A percentile compares a stretch with the other conserved stretches of the same genome.
Evolutionary conservation across 371 early-diverging fungal genomes (phyloP).

Genomic region (Syncephalastrum contaminatum): DNA sequence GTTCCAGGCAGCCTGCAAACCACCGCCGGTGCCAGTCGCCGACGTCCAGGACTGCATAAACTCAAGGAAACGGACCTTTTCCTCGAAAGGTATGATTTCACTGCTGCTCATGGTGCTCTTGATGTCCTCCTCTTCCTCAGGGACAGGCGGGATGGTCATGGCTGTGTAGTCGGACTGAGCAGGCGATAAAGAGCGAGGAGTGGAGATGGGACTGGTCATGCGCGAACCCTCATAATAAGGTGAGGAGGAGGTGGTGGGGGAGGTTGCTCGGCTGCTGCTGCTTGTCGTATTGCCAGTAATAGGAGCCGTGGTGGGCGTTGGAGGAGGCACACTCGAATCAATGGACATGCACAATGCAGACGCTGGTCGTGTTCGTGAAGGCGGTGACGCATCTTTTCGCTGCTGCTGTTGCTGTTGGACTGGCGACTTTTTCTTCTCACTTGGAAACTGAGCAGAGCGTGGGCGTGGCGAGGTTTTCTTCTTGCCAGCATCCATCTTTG

Average conservation of each 20-base stretch:
- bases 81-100: conserved; percentile 24
- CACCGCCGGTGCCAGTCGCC: conserved; percentile 15
- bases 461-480: conserved; percentile 6
- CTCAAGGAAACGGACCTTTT: conserved; percentile 39
- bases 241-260: conserved; percentile 9
- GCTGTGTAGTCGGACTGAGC: conserved; percentile 9
- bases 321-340: conserved; percentile 4
- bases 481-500: conserved; percentile 28
- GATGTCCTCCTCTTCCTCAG: conserved; percentile 11
- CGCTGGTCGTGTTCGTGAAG: conserved; percentile 15
- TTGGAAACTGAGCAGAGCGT: background rate
- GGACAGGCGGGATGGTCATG: conserved; percentile 8
- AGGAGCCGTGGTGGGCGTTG: background rate
- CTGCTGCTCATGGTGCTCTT: conserved; percentile 18
- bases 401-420: too few relatives aligned
- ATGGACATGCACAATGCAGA: conserved; percentile 24
- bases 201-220: conserved; percentile 19
- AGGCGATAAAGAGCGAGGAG: conserved; percentile 22
- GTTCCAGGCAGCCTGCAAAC: conserved; percentile 19
- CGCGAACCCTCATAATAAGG: background rate
- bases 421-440: too few relatives aligned
- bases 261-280: background rate
- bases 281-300: conserved; percentile 1
- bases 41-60: conserved; percentile 47
- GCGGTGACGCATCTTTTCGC: background rate